Percentiles rank a stretch among this genome's conserved stretches.
Conservation (phyloP, 441 rosid species). For the Populus hybrid region DNA sequence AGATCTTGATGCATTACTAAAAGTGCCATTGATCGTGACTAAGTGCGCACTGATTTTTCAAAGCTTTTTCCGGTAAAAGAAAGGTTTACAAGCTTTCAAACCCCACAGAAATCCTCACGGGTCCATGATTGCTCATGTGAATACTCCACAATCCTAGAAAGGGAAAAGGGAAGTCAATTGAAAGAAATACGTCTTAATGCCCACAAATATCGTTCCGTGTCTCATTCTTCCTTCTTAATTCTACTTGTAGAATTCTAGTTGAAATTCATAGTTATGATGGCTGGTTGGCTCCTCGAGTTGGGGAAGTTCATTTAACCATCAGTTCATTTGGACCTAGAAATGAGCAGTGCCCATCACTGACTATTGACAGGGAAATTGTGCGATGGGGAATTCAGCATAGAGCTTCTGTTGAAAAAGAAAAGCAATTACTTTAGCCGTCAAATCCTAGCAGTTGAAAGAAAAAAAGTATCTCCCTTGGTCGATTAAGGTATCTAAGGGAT, state of each 20-base stretch:
- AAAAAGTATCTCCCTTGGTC: no score
- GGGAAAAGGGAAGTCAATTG: background rate
- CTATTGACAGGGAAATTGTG: background rate
- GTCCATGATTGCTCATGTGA: background rate
- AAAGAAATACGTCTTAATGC: background rate
- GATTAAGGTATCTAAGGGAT: constrained; percentile 20
- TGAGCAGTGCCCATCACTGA: background rate
- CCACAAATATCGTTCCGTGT: background rate
- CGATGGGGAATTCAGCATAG: background rate
- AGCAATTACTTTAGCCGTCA: background rate
- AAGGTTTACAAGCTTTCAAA: constrained; percentile 28
- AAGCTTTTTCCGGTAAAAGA: constrained; percentile 34
- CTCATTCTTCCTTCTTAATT: background rate
- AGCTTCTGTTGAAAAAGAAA: background rate
- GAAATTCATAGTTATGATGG: constrained; percentile 13
- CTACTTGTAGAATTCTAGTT: background rate
- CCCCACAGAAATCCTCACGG: constrained; percentile 30
- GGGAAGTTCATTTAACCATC: constrained; percentile 30
- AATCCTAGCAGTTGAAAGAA: constrained; percentile 11
- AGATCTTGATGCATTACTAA: constrained; percentile 22
- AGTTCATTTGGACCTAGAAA: constrained; percentile 8
- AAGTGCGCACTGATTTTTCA: constrained; percentile 35
- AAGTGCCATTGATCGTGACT: constrained; percentile 22
- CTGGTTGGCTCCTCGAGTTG: constrained; percentile 48
- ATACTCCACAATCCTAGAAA: no score